These are phyloP conservation scores for Pseudoscleropodium purum DNA, from an alignment of 225 moss, liverwort and hornwort species.

Conservation along the genomic window DNA sequence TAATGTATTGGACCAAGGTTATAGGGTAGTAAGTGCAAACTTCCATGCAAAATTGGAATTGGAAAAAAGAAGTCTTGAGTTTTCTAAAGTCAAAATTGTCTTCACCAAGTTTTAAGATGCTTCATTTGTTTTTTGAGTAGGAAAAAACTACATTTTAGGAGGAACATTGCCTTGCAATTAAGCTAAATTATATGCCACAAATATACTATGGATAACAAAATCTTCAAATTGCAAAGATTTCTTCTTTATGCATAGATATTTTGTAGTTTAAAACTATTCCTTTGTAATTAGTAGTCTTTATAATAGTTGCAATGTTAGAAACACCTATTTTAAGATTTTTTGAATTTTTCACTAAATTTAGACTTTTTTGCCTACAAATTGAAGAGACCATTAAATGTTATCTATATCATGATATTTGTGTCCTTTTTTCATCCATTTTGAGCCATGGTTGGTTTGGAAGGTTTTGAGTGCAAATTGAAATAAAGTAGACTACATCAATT, in stretches of 20 bases:
- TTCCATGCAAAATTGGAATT: accelerated
- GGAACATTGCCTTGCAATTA: too few relatives aligned
- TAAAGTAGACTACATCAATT: neutral
- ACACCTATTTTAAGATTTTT: neutral
- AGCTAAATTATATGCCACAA: neutral
- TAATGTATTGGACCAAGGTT: neutral
- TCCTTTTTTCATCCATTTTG: neutral
- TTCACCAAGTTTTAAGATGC: neutral
- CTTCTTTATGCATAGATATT: neutral
- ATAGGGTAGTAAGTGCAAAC: too few relatives aligned
- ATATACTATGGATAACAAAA: neutral
- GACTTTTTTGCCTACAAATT: neutral
- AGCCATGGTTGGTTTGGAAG: neutral
- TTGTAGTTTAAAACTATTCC: neutral
- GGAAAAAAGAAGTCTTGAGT: neutral
- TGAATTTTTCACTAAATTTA: neutral
- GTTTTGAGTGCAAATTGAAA: neutral
- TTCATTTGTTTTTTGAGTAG: too few relatives aligned
- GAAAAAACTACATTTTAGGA: neutral
- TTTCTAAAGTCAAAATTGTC: accelerated
- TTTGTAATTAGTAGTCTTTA: neutral
- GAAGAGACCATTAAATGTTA: neutral
- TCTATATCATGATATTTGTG: neutral
- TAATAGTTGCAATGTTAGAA: neutral
- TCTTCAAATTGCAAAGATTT: neutral